Percentiles rank a stretch among this genome's conserved stretches.
phyloP scores from a whole-genome alignment of 352 stramenopile species.

The Salisapilia sapeloensis region DNA sequence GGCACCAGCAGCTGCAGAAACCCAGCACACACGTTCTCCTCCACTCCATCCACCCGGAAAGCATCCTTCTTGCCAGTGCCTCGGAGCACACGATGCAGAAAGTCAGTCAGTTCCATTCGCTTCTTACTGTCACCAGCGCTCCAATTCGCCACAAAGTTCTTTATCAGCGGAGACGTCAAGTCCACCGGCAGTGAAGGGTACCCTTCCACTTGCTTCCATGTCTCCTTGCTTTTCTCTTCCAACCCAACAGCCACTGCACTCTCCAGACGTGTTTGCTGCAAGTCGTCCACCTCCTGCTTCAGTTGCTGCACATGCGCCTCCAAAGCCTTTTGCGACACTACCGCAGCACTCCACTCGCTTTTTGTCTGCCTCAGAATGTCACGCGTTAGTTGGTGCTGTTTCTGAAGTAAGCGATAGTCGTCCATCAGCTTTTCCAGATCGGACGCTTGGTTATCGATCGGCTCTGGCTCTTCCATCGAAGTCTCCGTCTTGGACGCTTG shows the following conservation, averaged over 20 bases:
- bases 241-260: too few species aligned
- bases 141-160: conserved; percentile 44
- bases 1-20: conserved; percentile 53
- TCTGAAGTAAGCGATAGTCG: conserved; percentile 1
- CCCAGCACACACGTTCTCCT: conserved; percentile 30
- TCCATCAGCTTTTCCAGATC: too few species aligned
- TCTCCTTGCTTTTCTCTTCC: conserved; percentile 10
- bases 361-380: conserved; percentile 48
- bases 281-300: conserved; percentile 23
- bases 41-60: conserved; percentile 22
- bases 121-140: conserved; percentile 45
- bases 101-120: conserved; percentile 32
- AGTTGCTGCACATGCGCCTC: conserved; percentile 33
- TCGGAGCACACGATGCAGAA: conserved; percentile 41
- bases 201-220: conserved; percentile 37
- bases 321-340: conserved; percentile 41
- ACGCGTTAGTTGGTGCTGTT: conserved; percentile 9
- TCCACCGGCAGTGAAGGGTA: conserved; percentile 42
- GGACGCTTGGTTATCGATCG: too few species aligned
- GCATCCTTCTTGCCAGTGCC: conserved; percentile 18
- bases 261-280: conserved; percentile 17
- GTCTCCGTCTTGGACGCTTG: too few species aligned
- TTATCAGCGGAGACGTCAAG: conserved; percentile 46
- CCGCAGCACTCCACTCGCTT: conserved; percentile 36
- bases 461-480: too few species aligned